Evolutionary conservation across 345 rosid species (phyloP).

Genomic region (Eucalyptus globulus): DNA sequence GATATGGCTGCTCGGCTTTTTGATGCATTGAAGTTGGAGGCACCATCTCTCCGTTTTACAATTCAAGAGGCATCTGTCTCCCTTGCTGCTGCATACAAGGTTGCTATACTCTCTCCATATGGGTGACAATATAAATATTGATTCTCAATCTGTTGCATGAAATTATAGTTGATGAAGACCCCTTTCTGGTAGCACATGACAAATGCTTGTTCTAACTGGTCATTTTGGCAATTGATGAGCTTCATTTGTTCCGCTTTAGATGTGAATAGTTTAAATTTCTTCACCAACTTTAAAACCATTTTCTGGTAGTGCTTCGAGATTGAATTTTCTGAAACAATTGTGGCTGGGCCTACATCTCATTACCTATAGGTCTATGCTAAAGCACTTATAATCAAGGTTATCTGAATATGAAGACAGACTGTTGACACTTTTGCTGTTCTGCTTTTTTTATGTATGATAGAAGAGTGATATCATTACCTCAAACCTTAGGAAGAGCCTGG

Average conservation of each 20-base stretch:
- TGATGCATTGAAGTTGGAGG: constrained; percentile 70
- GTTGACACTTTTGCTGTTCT: not conserved
- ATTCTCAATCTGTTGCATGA: not conserved
- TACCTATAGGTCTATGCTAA: not conserved
- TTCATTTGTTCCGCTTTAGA: not conserved
- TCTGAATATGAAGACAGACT: not conserved
- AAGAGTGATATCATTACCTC: not conserved
- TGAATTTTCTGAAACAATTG: not conserved
- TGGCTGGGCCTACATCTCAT: not conserved
- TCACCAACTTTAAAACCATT: not conserved
- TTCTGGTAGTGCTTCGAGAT: not conserved
- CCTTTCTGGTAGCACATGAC: not conserved
- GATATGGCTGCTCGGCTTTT: constrained; percentile 91
- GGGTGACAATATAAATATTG: not conserved
- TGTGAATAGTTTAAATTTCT: not conserved
- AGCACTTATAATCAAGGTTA: not conserved
- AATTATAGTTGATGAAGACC: not conserved
- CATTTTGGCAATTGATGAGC: not conserved
- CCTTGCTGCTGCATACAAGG: constrained; percentile 87
- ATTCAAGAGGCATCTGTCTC: constrained; percentile 81
- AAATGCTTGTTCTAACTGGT: not conserved
- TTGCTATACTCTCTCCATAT: not conserved
- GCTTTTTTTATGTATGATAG: not conserved
- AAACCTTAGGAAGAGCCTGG: not conserved
- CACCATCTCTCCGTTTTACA: constrained; percentile 55